Percentiles rank a stretch among this genome's conserved stretches.
These are phyloP conservation scores for Chalara sp. DNA, from an alignment of 2,329 filamentous ascomycete genomes.

Conservation along the genomic window DNA sequence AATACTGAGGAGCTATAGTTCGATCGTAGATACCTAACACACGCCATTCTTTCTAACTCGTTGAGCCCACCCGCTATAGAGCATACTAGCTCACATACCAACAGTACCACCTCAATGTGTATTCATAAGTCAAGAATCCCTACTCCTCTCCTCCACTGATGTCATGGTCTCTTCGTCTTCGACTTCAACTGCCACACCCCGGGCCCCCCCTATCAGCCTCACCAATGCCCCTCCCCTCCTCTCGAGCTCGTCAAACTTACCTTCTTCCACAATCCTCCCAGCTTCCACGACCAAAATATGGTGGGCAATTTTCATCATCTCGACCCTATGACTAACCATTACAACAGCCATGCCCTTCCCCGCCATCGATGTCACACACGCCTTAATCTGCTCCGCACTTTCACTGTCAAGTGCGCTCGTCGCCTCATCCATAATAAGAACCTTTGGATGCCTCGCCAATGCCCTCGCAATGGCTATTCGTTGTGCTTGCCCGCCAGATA, in stretches of 20 bases:
- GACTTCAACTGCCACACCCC: too few relatives aligned
- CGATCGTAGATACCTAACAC: too few relatives aligned
- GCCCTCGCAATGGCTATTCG: constrained; percentile 76
- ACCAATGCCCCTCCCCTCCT: constrained; percentile 16
- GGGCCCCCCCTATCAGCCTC: constrained; percentile 12
- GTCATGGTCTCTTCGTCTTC: too few relatives aligned
- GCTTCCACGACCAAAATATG: constrained; percentile 68
- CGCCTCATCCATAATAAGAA: constrained; percentile 82
- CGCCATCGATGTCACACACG: constrained; percentile 52
- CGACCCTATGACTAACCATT: constrained; percentile 71
- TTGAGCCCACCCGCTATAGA: too few relatives aligned
- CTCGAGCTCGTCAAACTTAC: constrained; percentile 55
- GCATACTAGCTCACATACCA: too few relatives aligned
- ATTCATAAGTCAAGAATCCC: too few relatives aligned
- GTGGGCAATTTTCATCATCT: constrained; percentile 83
- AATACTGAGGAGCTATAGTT: too few relatives aligned
- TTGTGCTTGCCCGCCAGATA: constrained; percentile 81
- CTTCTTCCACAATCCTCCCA: constrained; percentile 58
- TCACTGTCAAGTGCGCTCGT: constrained; percentile 73
- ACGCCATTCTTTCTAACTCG: too few relatives aligned
- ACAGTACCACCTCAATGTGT: too few relatives aligned
- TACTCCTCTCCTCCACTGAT: too few relatives aligned
- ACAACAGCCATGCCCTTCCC: constrained; percentile 55
- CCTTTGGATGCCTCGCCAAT: constrained; percentile 59
- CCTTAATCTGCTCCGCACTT: constrained; percentile 56